phyloP scores from a whole-genome alignment of 164 flowering plant genomes.

The Echeveria elegans region DNA sequence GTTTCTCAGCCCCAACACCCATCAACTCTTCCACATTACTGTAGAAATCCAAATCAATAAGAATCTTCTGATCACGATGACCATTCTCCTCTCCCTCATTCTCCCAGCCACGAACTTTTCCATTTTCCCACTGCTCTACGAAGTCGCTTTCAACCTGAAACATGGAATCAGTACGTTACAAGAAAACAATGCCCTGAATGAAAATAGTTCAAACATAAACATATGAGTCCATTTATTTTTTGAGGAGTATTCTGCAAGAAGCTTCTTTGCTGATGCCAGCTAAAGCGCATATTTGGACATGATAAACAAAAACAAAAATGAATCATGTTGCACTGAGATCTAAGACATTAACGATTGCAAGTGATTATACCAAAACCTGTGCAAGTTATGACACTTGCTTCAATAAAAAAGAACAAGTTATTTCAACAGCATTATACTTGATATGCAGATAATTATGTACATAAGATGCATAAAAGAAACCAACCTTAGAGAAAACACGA shows the following conservation, averaged over 20 bases:
- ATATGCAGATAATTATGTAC: neutral
- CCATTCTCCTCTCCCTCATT: conserved; percentile 61
- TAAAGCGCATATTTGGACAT: too few species aligned
- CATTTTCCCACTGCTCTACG: conserved; percentile 70
- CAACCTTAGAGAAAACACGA: conserved; percentile 80
- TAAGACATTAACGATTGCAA: neutral
- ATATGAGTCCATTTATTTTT: neutral
- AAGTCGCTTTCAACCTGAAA: conserved; percentile 70
- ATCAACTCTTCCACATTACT: conserved; percentile 29
- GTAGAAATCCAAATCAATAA: neutral
- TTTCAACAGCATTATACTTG: neutral
- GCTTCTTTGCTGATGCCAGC: too few species aligned
- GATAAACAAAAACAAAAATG: neutral
- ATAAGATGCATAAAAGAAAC: neutral
- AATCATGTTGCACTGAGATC: neutral
- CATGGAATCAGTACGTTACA: neutral
- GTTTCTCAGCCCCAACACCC: conserved; percentile 72
- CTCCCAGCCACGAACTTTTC: conserved; percentile 67
- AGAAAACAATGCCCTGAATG: too few species aligned
- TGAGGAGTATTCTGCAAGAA: too few species aligned
- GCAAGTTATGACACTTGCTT: neutral
- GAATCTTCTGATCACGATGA: conserved; percentile 18
- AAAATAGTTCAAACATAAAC: neutral
- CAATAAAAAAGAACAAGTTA: neutral
- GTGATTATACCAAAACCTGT: neutral